These are phyloP conservation scores for Paragyromitra xinjiangensis DNA, from an alignment of 495 filamentous ascomycete genomes.

Conservation along the genomic window DNA sequence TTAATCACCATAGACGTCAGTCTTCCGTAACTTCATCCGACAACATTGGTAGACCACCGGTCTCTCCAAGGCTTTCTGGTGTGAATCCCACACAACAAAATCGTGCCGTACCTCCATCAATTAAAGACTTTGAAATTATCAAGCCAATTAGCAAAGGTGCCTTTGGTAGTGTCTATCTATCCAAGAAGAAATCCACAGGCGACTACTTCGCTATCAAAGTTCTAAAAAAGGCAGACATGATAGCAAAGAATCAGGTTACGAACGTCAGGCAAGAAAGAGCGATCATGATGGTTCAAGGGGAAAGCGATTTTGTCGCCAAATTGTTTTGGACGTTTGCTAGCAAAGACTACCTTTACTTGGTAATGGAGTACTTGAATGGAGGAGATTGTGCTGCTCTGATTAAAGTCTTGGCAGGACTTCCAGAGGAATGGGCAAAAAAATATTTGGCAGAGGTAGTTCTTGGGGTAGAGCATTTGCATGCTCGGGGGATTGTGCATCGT, in stretches of 20 bases:
- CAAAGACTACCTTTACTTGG: constrained; percentile 97
- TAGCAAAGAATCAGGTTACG: constrained; percentile 98
- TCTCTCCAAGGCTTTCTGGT: constrained; percentile 79
- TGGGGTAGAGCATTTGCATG: constrained; percentile 93
- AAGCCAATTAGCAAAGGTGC: constrained; percentile 99
- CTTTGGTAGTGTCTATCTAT: constrained; percentile 96
- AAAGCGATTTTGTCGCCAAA: constrained; percentile 98
- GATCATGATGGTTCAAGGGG: constrained; percentile 99
- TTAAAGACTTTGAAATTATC: constrained; percentile 99
- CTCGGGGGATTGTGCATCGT: constrained; percentile 91
- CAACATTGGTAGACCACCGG: constrained; percentile 70
- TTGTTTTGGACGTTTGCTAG: constrained; percentile 99
- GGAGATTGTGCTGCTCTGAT: constrained; percentile 97
- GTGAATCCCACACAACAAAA: constrained; percentile 75
- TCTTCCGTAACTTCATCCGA: constrained; percentile 87
- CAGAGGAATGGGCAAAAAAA: constrained; percentile 97
- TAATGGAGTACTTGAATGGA: constrained; percentile 99
- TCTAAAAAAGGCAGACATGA: constrained; percentile 98
- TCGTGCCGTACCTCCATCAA: constrained; percentile 87
- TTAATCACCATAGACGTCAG: constrained; percentile 85
- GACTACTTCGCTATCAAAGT: constrained; percentile 99
- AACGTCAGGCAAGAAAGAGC: constrained; percentile 98
- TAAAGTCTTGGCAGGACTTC: constrained; percentile 86
- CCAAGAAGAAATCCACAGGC: constrained; percentile 97
- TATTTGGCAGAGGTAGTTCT: constrained; percentile 95